phyloP scores from a whole-genome alignment of 129 eudicot genomes.

The Ambrosia artemisiifolia region DNA sequence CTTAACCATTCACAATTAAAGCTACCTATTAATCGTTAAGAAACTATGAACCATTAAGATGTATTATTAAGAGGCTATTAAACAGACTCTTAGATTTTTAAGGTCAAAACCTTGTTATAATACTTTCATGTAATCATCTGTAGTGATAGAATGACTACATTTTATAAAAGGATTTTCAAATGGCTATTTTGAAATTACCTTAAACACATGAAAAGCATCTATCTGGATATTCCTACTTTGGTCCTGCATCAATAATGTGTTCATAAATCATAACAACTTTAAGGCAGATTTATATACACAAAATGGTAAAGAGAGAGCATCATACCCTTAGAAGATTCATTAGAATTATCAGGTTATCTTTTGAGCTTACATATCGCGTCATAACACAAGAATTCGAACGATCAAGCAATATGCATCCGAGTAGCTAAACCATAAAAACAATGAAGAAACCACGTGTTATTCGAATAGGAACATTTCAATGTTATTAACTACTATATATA shows the following conservation, averaged over 20 bases:
- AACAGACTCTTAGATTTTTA: no score
- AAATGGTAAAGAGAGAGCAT: neutral
- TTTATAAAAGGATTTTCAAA: neutral
- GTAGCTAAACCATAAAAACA: conserved; percentile 33
- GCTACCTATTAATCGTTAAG: no score
- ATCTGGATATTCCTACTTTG: conserved; percentile 63
- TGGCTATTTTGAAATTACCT: conserved; percentile 40
- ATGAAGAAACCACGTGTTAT: neutral
- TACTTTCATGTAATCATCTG: neutral
- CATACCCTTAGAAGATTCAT: conserved; percentile 82
- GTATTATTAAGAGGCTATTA: no score
- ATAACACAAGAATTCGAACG: conserved; percentile 50
- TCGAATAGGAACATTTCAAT: neutral
- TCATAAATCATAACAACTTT: neutral
- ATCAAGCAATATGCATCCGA: conserved; percentile 70
- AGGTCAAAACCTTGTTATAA: no score
- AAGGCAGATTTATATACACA: neutral
- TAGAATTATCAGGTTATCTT: conserved; percentile 52
- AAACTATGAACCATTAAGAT: no score
- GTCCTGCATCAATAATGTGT: conserved; percentile 40
- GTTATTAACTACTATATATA: neutral
- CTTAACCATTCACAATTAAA: no score
- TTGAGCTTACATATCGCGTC: conserved; percentile 60
- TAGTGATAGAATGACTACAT: neutral
- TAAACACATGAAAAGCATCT: conserved; percentile 79